Evolutionary conservation across 257 asterid genomes (phyloP).

Genomic region (Solanum lignicaule): DNA sequence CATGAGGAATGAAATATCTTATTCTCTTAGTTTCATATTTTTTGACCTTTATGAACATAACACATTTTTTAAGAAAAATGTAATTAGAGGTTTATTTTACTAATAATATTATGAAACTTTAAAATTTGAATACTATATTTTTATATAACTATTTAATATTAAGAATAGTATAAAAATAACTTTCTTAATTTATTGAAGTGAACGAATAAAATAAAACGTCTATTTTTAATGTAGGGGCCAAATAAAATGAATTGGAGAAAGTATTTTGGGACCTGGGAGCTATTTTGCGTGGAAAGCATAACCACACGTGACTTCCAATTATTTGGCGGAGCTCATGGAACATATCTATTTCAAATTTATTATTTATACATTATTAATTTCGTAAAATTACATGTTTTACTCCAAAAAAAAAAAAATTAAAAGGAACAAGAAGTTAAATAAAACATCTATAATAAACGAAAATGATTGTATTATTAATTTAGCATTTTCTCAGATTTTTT

Average conservation of each 20-base stretch:
- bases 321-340: neutral
- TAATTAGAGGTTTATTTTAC: no score
- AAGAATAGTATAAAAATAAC: no score
- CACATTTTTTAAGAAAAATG: neutral
- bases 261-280: neutral
- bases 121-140: neutral
- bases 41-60: neutral
- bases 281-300: neutral
- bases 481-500: neutral
- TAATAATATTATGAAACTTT: no score
- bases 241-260: neutral
- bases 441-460: neutral
- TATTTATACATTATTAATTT: no score
- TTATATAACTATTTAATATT: no score
- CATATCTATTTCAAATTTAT: neutral
- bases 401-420: neutral
- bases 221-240: rapidly evolving
- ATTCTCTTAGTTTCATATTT: neutral
- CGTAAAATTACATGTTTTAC: neutral
- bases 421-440: neutral
- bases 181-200: rapidly evolving
- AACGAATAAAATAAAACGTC: rapidly evolving
- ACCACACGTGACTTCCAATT: conserved; percentile 1
- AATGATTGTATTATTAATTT: neutral
- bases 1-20: no score